Evolutionary conservation across 1,284 basidiomycete genomes (phyloP), one percentile per base, ranked within the genome.

Genomic region (Apiotrichum domesticum): DNA sequence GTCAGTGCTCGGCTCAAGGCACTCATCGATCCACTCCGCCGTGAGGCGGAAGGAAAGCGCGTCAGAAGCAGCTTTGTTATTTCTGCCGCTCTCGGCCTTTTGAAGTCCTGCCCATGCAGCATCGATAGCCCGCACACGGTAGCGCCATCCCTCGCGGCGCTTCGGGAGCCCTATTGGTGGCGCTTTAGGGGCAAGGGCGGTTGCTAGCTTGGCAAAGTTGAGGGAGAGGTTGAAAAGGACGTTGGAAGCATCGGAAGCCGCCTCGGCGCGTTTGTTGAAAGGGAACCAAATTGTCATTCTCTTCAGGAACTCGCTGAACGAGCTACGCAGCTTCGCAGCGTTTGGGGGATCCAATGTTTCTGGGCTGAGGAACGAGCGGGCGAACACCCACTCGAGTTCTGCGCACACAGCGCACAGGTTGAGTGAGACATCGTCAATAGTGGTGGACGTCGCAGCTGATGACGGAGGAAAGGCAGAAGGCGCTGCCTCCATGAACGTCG

Each of bases 401-500:
- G 81, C 79, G 6, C 87, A 81, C 0, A 83, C 81, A 7, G 81
- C 62, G 15, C 93, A 80, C 47, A 88, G 80, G 49, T 83, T 81
- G 10, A 87, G 71, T 56, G 90, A 84, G 2, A 66, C 63, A 13
- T 73, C 70, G 51, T 72, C 68, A 6, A 63, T 13, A 1, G 55
- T 40, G 8, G 50, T 43, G 1, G 62, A 47, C 6, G 64, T 54
- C 3, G 68, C 2, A 4, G 50, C 40, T 21, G 50, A 35, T 1
- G 50, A 43, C 85, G 86, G 7, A 84, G 82, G 73, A 33, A 94
- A 92, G 2, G 87, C 87, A 8, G 82, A 71, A 2, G 93, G 88
- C 1, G 90, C 89, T 59, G 84, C 83, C 72, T 96, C 92, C 29
- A 96, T 81, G 72, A 91, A 90, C 0, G 87, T 86, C 6, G 89